Conservation (phyloP, 257 asterid species). For the Solanum chilense region DNA sequence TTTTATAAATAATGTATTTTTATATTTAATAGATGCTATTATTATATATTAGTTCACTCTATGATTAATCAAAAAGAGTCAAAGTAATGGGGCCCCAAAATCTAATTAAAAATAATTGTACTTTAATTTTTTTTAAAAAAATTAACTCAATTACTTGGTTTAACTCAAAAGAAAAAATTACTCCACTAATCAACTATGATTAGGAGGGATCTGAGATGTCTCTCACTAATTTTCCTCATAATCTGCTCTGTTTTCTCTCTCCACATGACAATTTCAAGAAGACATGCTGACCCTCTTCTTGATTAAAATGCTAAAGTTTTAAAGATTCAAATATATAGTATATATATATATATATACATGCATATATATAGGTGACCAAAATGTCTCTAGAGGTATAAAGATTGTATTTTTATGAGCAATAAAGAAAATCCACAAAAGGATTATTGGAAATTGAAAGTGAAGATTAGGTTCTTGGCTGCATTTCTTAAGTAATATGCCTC, state of each 20-base stretch:
- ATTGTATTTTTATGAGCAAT: neutral
- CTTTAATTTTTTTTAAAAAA: neutral
- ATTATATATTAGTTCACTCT: neutral
- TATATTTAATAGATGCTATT: too few relatives aligned
- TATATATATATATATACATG: neutral
- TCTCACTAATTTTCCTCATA: neutral
- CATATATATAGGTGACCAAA: neutral
- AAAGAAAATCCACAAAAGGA: neutral
- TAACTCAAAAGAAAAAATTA: neutral
- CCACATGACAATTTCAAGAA: neutral
- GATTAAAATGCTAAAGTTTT: neutral
- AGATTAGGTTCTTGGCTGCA: neutral
- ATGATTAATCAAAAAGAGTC: neutral
- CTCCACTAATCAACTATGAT: neutral
- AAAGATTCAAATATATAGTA: neutral
- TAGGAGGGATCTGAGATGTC: neutral
- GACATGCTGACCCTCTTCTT: neutral
- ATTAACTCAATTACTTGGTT: neutral
- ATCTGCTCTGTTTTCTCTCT: neutral
- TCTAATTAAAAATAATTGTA: neutral
- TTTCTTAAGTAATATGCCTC: neutral
- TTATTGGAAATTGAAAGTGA: neutral
- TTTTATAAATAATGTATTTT: too few relatives aligned
- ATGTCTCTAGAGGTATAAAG: neutral
- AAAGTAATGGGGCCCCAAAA: neutral